Conservation (phyloP, 495 filamentous ascomycete species). For the Acidiella bohemica region DNA sequence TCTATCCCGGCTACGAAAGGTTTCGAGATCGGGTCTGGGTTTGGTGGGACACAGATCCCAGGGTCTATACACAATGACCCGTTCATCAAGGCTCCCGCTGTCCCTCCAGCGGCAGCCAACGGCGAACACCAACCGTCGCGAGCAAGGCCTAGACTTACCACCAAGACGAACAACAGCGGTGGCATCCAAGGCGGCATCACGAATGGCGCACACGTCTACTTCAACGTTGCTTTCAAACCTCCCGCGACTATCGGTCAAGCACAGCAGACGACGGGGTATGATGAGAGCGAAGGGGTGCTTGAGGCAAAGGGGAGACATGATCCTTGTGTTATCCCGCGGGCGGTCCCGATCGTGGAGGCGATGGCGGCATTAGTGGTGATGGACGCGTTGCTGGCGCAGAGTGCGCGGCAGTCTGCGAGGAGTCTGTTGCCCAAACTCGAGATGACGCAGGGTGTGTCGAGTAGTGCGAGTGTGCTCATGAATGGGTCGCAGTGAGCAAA, state of each 20-base stretch:
- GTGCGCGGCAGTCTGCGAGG: constrained; percentile 48
- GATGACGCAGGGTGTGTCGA: constrained; percentile 14
- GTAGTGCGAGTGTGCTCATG: not conserved
- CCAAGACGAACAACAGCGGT: constrained; percentile 91
- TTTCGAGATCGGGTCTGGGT: constrained; percentile 93
- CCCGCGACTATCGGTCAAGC: constrained; percentile 90
- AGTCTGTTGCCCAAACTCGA: constrained; percentile 39
- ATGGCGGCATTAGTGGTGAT: constrained; percentile 89
- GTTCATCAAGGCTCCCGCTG: constrained; percentile 49
- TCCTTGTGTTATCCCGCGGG: constrained; percentile 86
- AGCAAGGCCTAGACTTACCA: constrained; percentile 48
- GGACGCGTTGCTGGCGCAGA: constrained; percentile 82
- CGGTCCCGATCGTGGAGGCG: constrained; percentile 89
- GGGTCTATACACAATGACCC: constrained; percentile 90
- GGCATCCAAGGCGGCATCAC: constrained; percentile 95
- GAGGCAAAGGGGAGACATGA: constrained; percentile 95
- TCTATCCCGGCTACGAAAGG: constrained; percentile 94
- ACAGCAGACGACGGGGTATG: constrained; percentile 73
- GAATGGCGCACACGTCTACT: constrained; percentile 90
- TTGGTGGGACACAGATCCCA: constrained; percentile 73
- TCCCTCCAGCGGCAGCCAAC: constrained; percentile 16
- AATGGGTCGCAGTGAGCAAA: not conserved
- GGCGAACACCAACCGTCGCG: not conserved
- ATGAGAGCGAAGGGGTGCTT: constrained; percentile 53
- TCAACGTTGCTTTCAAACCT: constrained; percentile 90